Percentiles rank a stretch among this genome's conserved stretches.
These are phyloP conservation scores for Fraxinus sp. DNA, from an alignment of 305 asterid species.

Conservation along the genomic window DNA sequence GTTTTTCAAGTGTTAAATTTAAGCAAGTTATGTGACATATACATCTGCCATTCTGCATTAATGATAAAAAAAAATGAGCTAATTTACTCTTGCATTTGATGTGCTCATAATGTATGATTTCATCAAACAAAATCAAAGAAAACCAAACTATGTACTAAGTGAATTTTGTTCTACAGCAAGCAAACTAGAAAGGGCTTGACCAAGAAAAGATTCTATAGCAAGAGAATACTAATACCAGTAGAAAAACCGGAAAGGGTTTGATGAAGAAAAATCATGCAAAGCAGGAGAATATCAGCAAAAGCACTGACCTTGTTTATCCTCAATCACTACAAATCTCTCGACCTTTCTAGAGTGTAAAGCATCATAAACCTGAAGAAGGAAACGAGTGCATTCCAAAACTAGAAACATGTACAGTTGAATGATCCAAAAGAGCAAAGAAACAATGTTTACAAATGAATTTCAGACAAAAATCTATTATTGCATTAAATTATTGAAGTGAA, in stretches of 20 bases:
- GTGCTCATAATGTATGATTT: neutral
- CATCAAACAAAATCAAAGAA: neutral
- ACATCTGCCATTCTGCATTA: neutral
- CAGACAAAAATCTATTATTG: neutral
- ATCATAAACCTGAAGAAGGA: neutral
- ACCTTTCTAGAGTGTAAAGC: neutral
- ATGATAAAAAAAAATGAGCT: neutral
- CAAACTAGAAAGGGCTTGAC: neutral
- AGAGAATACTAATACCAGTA: neutral
- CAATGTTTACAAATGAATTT: neutral
- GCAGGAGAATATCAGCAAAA: neutral
- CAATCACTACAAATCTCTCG: neutral
- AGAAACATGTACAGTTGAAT: neutral
- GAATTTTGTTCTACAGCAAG: neutral
- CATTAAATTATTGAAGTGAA: neutral
- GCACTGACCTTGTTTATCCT: neutral
- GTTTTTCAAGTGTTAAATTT: neutral
- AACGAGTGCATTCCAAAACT: neutral
- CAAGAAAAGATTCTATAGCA: neutral
- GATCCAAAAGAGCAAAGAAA: neutral
- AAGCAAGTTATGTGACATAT: neutral
- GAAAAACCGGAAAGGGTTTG: neutral
- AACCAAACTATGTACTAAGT: neutral
- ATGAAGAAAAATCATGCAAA: neutral
- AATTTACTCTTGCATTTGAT: neutral